Conservation (phyloP, 345 rosid genomes). For the Pistacia vera region DNA sequence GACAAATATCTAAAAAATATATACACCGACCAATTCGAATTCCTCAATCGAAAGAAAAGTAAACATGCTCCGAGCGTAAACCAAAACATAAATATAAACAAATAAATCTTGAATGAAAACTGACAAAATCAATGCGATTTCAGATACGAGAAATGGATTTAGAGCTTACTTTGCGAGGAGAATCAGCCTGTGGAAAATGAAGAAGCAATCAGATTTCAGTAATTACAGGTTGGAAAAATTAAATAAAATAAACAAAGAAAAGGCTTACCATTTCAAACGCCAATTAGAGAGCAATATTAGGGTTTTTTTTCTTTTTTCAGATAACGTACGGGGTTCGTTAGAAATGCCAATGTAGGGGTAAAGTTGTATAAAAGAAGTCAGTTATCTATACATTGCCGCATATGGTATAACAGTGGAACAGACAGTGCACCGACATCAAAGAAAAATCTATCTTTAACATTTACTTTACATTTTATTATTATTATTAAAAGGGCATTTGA, state of each 20-base stretch:
- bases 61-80: not conserved
- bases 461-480: not conserved
- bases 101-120: not conserved
- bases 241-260: not conserved
- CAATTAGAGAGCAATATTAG: no score
- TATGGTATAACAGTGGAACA: not conserved
- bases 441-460: not conserved
- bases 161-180: constrained; percentile 66
- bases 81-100: not conserved
- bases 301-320: no score
- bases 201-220: not conserved
- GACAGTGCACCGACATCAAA: not conserved
- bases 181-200: constrained; percentile 56
- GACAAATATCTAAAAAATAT: no score
- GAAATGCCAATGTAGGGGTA: no score
- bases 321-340: no score
- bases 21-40: not conserved
- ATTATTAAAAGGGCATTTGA: no score
- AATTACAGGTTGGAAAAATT: no score
- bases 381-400: not conserved
- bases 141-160: not conserved
- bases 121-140: not conserved
- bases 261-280: no score
- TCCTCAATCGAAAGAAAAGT: not conserved
- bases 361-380: no score